Base-by-base conservation (phyloP, 805 yeast genomes). In the Starmerella stellata region DNA sequence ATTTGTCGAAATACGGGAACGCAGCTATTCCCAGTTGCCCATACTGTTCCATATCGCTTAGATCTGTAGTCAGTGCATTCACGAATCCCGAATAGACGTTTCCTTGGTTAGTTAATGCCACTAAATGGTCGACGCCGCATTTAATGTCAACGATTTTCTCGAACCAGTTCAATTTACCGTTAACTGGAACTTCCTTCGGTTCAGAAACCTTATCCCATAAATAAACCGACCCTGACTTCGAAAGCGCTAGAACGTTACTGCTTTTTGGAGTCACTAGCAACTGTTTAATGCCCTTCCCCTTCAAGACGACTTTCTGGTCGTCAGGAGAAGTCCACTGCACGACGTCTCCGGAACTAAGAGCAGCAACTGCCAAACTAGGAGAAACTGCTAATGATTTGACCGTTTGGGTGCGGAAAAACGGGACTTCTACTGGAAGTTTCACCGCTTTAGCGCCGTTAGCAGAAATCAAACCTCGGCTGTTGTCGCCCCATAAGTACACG, bases 1-100 rank as follows among this genome's bases (percentile, higher is more conserved):
- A 65, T 4, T 56, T 45, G 42, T 69, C 71, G 50, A 73, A 73
- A 40, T 79, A 85, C 1, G 93, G 72, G 45, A 64, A 70, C 13
- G 61, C 57, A 1, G 93, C 90, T 14, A 81, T 56, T 16, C 95
- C 96, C 57, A 69, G 80, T 59, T 90, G 95, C 3, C 96, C 96
- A 47, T 52, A 54, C 4, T 62, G 57, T n/a, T 60, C 54, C 11
- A 40, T 41, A 3, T 38, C 37, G n/a, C n/a, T n/a, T 25, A 25
- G 11, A 1, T 47, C 46, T 13, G 51, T 46, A 14, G 79, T 68
- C 5, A n/a, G 19, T 18, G 19, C 15, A 24, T 25, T 24, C 34
- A 42, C 17, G 23, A 38, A 32, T 9, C 72, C 62, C 1, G 79
- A 62, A 46, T 66, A 76, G 1, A 79, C 74, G 25, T 70, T 63